phyloP scores from a whole-genome alignment of 768 basidiomycete genomes.

The Mycena crocata region DNA sequence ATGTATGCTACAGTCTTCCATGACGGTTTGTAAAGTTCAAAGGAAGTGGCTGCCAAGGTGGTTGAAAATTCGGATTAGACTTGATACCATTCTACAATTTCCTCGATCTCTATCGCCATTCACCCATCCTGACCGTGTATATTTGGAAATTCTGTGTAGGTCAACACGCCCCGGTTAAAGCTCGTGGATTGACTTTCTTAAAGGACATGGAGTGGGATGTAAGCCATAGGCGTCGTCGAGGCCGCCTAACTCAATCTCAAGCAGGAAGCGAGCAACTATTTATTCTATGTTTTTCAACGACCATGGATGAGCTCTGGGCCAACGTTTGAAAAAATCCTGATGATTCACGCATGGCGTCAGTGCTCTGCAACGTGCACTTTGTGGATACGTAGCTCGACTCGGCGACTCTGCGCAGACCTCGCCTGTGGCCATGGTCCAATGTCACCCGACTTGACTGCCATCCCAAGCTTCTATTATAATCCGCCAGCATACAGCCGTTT shows the following conservation, averaged over 20 bases:
- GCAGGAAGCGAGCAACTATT: too few relatives aligned
- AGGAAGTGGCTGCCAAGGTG: background rate
- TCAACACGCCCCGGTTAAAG: too few relatives aligned
- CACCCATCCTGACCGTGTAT: background rate
- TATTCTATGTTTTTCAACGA: background rate
- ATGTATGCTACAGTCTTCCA: background rate
- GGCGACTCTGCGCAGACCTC: background rate
- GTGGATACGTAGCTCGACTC: background rate
- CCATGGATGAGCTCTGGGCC: too few relatives aligned
- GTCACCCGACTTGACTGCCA: background rate
- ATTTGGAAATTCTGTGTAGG: too few relatives aligned
- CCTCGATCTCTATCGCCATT: too few relatives aligned
- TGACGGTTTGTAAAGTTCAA: background rate
- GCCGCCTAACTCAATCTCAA: too few relatives aligned
- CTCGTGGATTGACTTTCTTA: too few relatives aligned
- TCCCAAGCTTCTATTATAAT: background rate
- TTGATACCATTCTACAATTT: too few relatives aligned
- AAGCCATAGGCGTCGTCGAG: too few relatives aligned
- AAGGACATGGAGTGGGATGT: too few relatives aligned
- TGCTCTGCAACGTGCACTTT: background rate
- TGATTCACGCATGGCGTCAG: background rate
- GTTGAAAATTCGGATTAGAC: background rate
- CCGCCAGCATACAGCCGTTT: too few relatives aligned
- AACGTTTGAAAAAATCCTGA: background rate
- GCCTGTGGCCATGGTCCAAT: background rate